Evolutionary conservation across 768 basidiomycete genomes (phyloP), one percentile per base, ranked within the genome.

Genomic region (Suillus fuscotomentosus): DNA sequence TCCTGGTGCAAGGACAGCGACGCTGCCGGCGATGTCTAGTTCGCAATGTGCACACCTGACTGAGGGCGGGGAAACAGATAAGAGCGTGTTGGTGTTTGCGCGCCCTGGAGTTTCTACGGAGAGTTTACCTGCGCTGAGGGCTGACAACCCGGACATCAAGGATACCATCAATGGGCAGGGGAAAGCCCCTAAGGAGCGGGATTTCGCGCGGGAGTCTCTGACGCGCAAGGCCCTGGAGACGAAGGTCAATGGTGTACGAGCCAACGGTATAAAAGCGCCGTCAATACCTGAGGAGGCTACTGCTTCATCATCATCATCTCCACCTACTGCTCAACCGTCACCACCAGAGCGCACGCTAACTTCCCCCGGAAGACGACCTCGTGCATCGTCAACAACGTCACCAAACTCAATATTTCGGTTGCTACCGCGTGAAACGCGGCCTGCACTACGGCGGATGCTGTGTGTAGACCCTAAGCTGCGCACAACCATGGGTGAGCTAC

Each of bases 391-490:
- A 14, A 38, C 53, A 31, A 72, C 75, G 4, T 76, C 76, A 3
- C 75, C 74, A 34, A 97, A 99, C 75, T 95, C 94, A 9, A 97
- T 99, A 72, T 99, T 99, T 83, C 88, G 97, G 22, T 83, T 99
- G 11, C 84, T 99, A 27, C 97, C 97, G 2, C 89, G 97, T 61
- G 97, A 99, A 78, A 88, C 94, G 15, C 86, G 97, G 47, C 84
- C 89, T 8, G 94, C 92, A 15, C 83, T 99, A 65, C 91, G 94
- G 64, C 86, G 95, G 61, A 99, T 99, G 97, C 82, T 99, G 69
- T 89, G 87, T 70, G 86, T 98, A 56, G 97, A 99, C 72, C 93
- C 97, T 4, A 80, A 84, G 20, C 86, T 89, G 56, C 88, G 97
- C 47, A 97, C 95, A 74, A 98, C 97, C 36, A 85, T 99, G 63